Percentiles rank a stretch among this genome's conserved stretches.
phyloP scores from a whole-genome alignment of 768 basidiomycete species.

The Suillus variegatus region DNA sequence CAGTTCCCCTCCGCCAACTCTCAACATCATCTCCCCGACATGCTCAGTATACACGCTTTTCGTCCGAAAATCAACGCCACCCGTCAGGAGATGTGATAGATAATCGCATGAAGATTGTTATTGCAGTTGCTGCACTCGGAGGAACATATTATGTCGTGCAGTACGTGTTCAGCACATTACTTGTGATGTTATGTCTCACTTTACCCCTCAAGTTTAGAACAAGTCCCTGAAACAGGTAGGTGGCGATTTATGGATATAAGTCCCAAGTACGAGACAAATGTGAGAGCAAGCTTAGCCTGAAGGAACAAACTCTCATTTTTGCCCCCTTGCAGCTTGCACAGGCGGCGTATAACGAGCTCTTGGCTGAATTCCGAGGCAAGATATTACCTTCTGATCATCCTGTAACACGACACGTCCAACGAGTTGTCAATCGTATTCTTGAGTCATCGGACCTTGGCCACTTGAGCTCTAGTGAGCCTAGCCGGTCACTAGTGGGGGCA shows the following conservation, averaged over 20 bases:
- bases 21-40: conserved; percentile 21
- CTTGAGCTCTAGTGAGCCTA: conserved; percentile 32
- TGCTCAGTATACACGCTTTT: conserved; percentile 31
- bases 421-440: conserved; percentile 69
- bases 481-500: conserved; percentile 4
- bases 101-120: conserved; percentile 17
- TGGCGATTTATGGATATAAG: conserved; percentile 87
- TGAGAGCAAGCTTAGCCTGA: conserved; percentile 21
- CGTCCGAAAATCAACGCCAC: conserved; percentile 15
- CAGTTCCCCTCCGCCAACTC: conserved; percentile 14
- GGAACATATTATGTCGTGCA: conserved; percentile 31
- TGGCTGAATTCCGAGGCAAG: conserved; percentile 49
- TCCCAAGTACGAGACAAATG: conserved; percentile 55
- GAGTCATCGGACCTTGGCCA: conserved; percentile 71
- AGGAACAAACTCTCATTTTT: conserved; percentile 16
- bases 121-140: conserved; percentile 21
- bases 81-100: conserved; percentile 8
- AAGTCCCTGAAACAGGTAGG: conserved; percentile 83
- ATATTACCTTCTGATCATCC: conserved; percentile 72
- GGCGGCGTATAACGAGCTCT: conserved; percentile 40
- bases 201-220: conserved; percentile 61
- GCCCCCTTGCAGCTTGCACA: conserved; percentile 42
- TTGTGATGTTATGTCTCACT: neutral
- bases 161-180: conserved; percentile 17
- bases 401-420: conserved; percentile 63